Evolutionary conservation across 441 rosid genomes (phyloP), one percentile per base, ranked within the genome.

Genomic region (Jatropha multifida): DNA sequence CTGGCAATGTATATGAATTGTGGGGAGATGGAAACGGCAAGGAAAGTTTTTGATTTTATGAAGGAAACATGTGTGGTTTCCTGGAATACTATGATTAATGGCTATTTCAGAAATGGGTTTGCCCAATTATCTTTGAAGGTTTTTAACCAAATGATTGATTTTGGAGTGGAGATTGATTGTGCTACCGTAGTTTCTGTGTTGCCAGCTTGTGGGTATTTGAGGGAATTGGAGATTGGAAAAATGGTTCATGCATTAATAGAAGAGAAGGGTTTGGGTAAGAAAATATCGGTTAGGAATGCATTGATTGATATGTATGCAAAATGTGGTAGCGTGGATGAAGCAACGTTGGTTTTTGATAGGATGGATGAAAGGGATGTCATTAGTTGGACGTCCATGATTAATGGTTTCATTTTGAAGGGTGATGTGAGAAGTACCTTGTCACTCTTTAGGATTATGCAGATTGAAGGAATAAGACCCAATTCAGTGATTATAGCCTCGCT

Each of bases 351-450:
- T 73, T 90, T 94, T 74, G 90, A 90, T 81, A 83, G 80, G 71
- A 76, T 88, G 61, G 62, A 78, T 69, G 83, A 83, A 56, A 85
- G 83, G 72, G 96, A 92, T 83, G 84, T 87, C 4, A 89, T 92
- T 82, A 88, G 89, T 76, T 90, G 96, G 98, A 90, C 96, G n/a
- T 84, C 97, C 12, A 87, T 94, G 90, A 80, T 90, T 65, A 82
- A 93, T 58, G 98, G 98, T 32, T 94, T 88, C 78, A 82, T 87
- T 76, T 90, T 89, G 77, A 90, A 82, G 71, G 92, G 93, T 10
- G 82, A 86, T 81, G 77, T 79, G 13, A 75, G 74, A 42, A 83
- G 75, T 76, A 94, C 88, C 27, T 71, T 88, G 79, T 68, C 83
- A 66, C 71, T 89, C 41, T 89, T 84, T 77, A 80, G 77, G 78